Evolutionary conservation across 768 basidiomycete species (phyloP).

Genomic region (Termitomyces titanicus): DNA sequence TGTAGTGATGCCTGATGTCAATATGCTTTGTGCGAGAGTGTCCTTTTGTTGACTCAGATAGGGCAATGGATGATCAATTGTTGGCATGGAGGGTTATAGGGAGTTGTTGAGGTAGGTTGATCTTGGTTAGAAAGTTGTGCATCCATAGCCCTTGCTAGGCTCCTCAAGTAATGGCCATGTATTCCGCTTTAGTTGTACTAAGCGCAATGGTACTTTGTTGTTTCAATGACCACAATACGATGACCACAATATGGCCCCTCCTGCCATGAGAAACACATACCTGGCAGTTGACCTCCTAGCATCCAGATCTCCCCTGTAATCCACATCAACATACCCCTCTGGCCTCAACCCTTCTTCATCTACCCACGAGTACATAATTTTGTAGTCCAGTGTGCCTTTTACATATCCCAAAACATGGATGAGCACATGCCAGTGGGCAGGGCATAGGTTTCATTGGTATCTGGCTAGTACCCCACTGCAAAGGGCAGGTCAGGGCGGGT

Average conservation of each 20-base stretch:
- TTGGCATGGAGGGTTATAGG: conserved; percentile 21
- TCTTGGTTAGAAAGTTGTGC: conserved; percentile 22
- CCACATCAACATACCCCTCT: conserved; percentile 19
- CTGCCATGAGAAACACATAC: no score
- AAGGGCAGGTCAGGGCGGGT: conserved; percentile 28
- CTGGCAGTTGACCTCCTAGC: no score
- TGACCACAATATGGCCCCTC: no score
- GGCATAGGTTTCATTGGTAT: conserved; percentile 12
- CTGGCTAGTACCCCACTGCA: conserved; percentile 21
- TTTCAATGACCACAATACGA: no score
- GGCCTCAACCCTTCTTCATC: not conserved
- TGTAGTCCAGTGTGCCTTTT: no score
- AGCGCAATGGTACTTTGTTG: no score
- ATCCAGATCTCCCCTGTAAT: conserved; percentile 25
- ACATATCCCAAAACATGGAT: conserved; percentile 10
- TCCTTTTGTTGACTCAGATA: conserved; percentile 19
- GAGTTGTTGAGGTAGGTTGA: conserved; percentile 13
- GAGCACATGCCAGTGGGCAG: conserved; percentile 8
- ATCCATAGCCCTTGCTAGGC: no score
- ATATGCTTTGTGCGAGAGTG: conserved; percentile 26
- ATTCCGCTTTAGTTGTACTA: conserved; percentile 18
- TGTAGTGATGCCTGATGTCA: conserved; percentile 20
- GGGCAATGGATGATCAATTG: conserved; percentile 22
- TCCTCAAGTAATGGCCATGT: conserved; percentile 27
- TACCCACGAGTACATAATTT: not conserved